Percentiles rank a stretch among this genome's conserved stretches.
Conservation (phyloP, 176 grass and related monocot genomes). For the Aegilops umbellulata region DNA sequence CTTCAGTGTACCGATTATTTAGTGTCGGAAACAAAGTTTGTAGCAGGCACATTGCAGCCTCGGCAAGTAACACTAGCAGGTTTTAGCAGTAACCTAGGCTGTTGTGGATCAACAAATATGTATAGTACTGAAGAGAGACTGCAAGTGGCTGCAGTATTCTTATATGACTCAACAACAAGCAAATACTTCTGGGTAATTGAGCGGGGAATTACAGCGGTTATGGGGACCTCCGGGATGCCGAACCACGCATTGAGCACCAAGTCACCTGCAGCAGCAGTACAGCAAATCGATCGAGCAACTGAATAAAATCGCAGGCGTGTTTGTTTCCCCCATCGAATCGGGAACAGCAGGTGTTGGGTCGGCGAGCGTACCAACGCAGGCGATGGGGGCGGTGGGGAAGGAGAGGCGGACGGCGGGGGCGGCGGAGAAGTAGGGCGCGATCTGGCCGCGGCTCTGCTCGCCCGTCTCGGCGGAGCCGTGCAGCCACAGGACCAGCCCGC, state of each 20-base stretch:
- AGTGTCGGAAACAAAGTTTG: too few species aligned
- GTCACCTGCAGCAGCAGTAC: slow-evolving; percentile 11
- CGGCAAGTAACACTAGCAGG: too few species aligned
- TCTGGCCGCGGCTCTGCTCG: slow-evolving; percentile 30
- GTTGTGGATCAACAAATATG: too few species aligned
- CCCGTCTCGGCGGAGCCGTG: slow-evolving; percentile 52
- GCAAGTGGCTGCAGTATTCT: too few species aligned
- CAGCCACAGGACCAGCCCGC: slow-evolving; percentile 52
- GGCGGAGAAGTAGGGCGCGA: slow-evolving; percentile 47
- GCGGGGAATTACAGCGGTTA: slow-evolving; percentile 41
- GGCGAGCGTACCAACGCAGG: slow-evolving; percentile 34
- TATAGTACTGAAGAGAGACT: too few species aligned
- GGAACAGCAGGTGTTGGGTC: not conserved
- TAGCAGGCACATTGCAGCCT: too few species aligned
- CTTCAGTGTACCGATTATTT: too few species aligned
- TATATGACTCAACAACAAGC: too few species aligned
- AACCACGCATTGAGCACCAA: slow-evolving; percentile 39
- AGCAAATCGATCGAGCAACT: not conserved
- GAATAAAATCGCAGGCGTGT: not conserved
- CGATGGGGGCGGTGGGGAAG: slow-evolving; percentile 59
- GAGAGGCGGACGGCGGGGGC: slow-evolving; percentile 33
- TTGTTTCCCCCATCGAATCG: not conserved
- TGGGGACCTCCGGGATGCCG: slow-evolving; percentile 36
- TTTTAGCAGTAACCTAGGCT: too few species aligned
- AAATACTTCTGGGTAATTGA: too few species aligned